phyloP scores from a whole-genome alignment of 2,329 filamentous ascomycete genomes.

The Epichloe sylvatica region DNA sequence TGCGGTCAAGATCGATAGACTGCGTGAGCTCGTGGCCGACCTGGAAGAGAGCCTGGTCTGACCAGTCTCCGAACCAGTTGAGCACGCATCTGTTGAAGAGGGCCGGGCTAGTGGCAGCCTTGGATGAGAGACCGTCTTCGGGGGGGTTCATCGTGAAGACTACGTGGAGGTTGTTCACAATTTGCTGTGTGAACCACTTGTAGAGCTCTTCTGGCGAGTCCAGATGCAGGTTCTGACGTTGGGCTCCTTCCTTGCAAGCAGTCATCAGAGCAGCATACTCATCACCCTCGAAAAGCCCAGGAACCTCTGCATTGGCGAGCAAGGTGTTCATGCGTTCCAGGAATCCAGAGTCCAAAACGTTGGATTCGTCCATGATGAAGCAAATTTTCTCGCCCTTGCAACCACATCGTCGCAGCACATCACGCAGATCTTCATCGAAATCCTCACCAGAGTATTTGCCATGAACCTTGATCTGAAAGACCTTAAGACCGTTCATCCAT shows the following conservation, averaged over 20 bases:
- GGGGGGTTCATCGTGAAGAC: constrained; percentile 99
- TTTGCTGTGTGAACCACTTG: constrained; percentile 99
- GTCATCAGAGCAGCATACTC: constrained; percentile 98
- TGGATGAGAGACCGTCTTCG: constrained; percentile 84
- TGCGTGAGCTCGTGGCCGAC: constrained; percentile 91
- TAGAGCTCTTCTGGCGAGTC: constrained; percentile 99
- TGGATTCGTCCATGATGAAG: constrained; percentile 99
- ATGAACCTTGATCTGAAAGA: constrained; percentile 99
- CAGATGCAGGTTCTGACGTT: constrained; percentile 83
- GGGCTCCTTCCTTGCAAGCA: constrained; percentile 93
- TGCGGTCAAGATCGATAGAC: constrained; percentile 84
- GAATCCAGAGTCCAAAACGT: constrained; percentile 97
- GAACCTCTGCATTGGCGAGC: constrained; percentile 97
- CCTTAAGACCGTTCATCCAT: constrained; percentile 99
- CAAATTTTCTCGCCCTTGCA: constrained; percentile 99
- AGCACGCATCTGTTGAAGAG: constrained; percentile 99
- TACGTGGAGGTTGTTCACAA: constrained; percentile 96
- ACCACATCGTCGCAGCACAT: constrained; percentile 82
- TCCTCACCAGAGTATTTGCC: constrained; percentile 97
- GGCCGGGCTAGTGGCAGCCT: constrained; percentile 92
- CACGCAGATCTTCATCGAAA: constrained; percentile 93
- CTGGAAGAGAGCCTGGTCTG: constrained; percentile 95
- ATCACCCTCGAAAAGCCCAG: constrained; percentile 96
- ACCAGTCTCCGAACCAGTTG: constrained; percentile 99
- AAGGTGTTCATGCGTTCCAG: constrained; percentile 98